phyloP scores from a whole-genome alignment of 2,329 filamentous ascomycete species.

The Claviceps digitariae region DNA sequence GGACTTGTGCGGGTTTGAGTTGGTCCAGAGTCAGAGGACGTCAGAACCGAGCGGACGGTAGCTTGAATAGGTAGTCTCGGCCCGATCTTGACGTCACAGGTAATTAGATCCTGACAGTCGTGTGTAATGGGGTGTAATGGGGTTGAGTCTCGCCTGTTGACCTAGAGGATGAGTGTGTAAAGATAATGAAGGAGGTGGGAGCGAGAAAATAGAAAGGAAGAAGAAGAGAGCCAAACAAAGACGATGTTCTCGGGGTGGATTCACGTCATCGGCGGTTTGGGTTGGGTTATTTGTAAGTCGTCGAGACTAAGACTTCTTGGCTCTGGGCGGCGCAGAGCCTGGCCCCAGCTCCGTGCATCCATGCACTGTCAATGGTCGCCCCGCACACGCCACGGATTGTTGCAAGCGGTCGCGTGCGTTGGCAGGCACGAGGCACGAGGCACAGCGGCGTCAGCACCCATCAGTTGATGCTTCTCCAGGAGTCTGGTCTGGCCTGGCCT shows the following conservation, averaged over 20 bases:
- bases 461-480: too few relatives aligned
- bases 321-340: background rate
- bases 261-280: slow-evolving; percentile 1
- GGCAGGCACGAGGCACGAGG: background rate
- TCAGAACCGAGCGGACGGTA: background rate
- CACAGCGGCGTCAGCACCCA: too few relatives aligned
- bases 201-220: background rate
- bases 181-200: background rate
- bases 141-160: background rate
- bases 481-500: background rate
- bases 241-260: background rate
- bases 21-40: background rate
- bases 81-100: slow-evolving; percentile 1
- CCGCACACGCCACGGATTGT: background rate
- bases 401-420: background rate
- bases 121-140: background rate
- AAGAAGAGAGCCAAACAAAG: background rate
- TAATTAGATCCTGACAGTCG: background rate
- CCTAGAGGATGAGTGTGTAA: background rate
- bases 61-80: background rate
- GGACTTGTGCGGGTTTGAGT: background rate
- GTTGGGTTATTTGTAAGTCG: background rate
- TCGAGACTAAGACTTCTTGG: background rate
- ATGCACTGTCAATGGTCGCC: too few relatives aligned
- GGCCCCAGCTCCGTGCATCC: background rate